Percentiles rank a stretch among this genome's conserved stretches.
phyloP scores from a whole-genome alignment of 2,329 filamentous ascomycete species.

The Penicillium fuscoglaucum region DNA sequence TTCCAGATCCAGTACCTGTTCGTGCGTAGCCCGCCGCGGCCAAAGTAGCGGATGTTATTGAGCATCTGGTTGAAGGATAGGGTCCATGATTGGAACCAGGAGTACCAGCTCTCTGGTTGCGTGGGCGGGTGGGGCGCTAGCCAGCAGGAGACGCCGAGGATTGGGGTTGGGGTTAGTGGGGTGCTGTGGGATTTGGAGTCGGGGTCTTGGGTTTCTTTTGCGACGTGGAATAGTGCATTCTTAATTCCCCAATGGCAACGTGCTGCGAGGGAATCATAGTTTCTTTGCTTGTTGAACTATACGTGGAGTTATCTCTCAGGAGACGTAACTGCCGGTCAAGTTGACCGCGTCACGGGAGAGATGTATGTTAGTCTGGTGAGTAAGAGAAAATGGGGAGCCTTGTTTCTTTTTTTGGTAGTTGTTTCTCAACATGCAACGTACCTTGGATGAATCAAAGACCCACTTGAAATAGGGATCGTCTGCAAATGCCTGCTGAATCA shows the following conservation, averaged over 20 bases:
- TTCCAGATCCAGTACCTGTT: conserved; percentile 76
- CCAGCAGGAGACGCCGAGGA: conserved; percentile 76
- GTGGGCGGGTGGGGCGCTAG: conserved; percentile 56
- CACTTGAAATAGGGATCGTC: conserved; percentile 68
- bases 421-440: conserved; percentile 41
- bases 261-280: conserved; percentile 62
- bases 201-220: conserved; percentile 53
- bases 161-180: conserved; percentile 37
- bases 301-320: conserved; percentile 8
- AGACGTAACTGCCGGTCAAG: conserved; percentile 8
- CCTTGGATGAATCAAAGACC: conserved; percentile 62
- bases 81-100: conserved; percentile 63
- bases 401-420: neutral
- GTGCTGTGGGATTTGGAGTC: conserved; percentile 10
- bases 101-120: conserved; percentile 60
- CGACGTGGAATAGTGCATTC: conserved; percentile 71
- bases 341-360: conserved; percentile 23
- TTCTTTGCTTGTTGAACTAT: conserved; percentile 61
- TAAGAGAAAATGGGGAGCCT: too few species aligned
- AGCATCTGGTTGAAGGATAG: conserved; percentile 63
- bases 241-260: conserved; percentile 72
- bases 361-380: conserved; percentile 20
- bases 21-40: conserved; percentile 66
- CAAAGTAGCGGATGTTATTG: conserved; percentile 65
- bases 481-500: conserved; percentile 66